Percentiles rank a stretch among this genome's conserved stretches.
These are phyloP conservation scores for Geotrichum bryndzae DNA, from an alignment of 1,139 yeast genomes.

Conservation along the genomic window DNA sequence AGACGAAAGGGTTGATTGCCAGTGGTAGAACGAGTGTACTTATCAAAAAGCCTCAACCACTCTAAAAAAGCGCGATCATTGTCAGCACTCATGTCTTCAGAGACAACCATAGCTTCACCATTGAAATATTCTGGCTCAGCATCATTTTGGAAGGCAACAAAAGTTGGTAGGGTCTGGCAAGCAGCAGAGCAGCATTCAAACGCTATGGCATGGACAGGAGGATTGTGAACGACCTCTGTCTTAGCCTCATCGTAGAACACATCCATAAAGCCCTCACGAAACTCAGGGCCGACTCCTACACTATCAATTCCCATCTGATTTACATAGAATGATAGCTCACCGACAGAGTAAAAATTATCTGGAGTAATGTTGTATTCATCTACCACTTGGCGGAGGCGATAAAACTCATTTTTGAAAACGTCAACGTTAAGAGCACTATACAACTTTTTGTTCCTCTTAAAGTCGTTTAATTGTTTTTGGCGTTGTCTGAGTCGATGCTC, in stretches of 20 bases:
- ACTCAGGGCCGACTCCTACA: conserved; percentile 4
- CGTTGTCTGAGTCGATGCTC: conserved; percentile 11
- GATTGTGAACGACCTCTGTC: background rate
- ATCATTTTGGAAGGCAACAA: background rate
- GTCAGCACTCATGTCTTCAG: conserved; percentile 2
- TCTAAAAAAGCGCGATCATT: conserved; percentile 7
- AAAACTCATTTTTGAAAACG: conserved; percentile 1
- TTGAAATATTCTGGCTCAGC: background rate
- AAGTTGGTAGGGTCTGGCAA: background rate
- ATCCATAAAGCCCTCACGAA: conserved; percentile 11
- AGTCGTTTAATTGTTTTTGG: conserved; percentile 3
- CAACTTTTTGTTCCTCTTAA: conserved; percentile 6
- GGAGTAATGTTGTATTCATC: background rate
- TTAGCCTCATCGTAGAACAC: conserved; percentile 1
- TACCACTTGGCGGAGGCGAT: background rate
- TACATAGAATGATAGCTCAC: conserved; percentile 6
- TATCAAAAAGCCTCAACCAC: conserved; percentile 8
- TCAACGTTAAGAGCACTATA: background rate
- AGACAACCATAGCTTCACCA: background rate
- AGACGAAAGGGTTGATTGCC: background rate
- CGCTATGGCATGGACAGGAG: conserved; percentile 1
- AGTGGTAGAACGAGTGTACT: background rate
- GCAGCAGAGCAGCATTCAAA: conserved; percentile 10
- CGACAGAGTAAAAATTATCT: conserved; percentile 8
- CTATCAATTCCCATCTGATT: background rate